A percentile compares a stretch with the other conserved stretches of the same genome.
Conservation (phyloP, 176 grass and related monocot species). For the Stipa capillata region DNA sequence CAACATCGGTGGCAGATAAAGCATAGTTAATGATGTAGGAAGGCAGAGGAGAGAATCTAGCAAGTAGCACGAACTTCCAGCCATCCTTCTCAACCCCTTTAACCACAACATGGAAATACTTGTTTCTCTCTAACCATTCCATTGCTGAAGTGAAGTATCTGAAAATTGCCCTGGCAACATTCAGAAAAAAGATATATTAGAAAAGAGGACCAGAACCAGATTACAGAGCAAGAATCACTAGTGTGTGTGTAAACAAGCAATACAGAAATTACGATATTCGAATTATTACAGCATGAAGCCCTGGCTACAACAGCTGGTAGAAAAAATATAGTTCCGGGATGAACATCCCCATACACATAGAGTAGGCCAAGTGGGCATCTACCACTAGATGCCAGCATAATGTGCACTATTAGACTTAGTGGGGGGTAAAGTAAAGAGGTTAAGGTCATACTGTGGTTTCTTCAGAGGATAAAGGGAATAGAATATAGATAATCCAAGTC, state of each 20-base stretch:
- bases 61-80: conserved; percentile 94
- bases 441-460: neutral
- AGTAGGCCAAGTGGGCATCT: neutral
- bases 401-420: neutral
- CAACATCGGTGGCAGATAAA: conserved; percentile 74
- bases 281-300: neutral
- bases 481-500: neutral
- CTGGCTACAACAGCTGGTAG: neutral
- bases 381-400: neutral
- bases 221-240: neutral
- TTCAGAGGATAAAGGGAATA: neutral
- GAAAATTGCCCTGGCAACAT: conserved; percentile 66
- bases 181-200: conserved; percentile 11
- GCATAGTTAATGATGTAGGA: conserved; percentile 94
- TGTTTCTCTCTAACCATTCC: conserved; percentile 69
- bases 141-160: conserved; percentile 78
- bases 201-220: neutral
- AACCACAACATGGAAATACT: conserved; percentile 76
- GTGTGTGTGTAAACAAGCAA: neutral
- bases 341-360: neutral
- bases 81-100: conserved; percentile 86
- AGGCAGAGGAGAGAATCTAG: conserved; percentile 87
- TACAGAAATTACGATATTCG: neutral
- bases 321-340: neutral
- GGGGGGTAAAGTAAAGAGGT: neutral